Evolutionary conservation across 164 flowering plant genomes (phyloP).

Genomic region (Nymphaea colorata): DNA sequence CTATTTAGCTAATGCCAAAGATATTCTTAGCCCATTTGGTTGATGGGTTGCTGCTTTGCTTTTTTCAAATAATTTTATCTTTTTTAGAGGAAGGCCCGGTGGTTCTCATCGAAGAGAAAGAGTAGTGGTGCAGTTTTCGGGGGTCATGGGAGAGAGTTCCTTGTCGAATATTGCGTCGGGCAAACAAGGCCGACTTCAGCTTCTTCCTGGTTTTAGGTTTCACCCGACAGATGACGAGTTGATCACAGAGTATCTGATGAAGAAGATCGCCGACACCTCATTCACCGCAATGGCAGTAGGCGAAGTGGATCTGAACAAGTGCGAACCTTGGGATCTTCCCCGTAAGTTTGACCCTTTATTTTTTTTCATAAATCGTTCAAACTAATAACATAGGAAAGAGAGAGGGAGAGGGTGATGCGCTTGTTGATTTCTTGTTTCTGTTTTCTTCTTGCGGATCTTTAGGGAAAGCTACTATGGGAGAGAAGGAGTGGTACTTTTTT

Average conservation of each 20-base stretch:
- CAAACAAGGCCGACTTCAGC: constrained; percentile 33
- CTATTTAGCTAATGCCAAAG: too few relatives aligned
- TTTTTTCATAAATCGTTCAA: neutral
- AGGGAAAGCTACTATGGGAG: constrained; percentile 93
- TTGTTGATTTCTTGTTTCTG: neutral
- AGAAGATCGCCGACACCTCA: constrained; percentile 36
- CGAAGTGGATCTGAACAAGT: constrained; percentile 86
- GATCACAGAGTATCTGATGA: constrained; percentile 61
- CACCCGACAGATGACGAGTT: constrained; percentile 96
- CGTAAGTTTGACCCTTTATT: constrained; percentile 25
- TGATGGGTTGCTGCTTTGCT: constrained; percentile 1
- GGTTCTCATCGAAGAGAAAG: neutral
- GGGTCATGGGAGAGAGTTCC: constrained; percentile 29
- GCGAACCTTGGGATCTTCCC: constrained; percentile 97
- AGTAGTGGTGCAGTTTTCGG: neutral
- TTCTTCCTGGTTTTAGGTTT: constrained; percentile 89
- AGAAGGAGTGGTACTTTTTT: constrained; percentile 95
- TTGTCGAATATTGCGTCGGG: constrained; percentile 21
- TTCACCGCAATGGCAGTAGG: constrained; percentile 70
- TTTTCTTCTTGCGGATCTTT: constrained; percentile 8
- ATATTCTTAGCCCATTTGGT: neutral
- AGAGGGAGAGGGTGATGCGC: too few relatives aligned
- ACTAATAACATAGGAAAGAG: too few relatives aligned
- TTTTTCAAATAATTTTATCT: neutral
- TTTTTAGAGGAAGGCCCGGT: neutral